Evolutionary conservation across 2,329 filamentous ascomycete species (phyloP), one percentile per base, ranked within the genome.

Genomic region (Elsinoe arachidis): DNA sequence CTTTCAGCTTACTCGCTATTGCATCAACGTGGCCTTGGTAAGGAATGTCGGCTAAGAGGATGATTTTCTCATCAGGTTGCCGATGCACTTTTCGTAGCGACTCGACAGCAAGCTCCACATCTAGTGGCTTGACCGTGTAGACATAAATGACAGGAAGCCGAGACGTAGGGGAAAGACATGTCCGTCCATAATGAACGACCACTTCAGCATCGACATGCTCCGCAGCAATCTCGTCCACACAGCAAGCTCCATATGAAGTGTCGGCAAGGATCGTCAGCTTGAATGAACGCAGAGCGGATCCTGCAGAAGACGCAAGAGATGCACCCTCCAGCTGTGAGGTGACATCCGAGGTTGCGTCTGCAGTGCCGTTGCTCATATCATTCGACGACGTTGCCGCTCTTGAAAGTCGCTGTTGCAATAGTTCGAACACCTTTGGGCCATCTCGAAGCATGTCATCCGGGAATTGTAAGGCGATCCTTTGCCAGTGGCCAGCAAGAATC

Each of bases 231-330:
- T 99, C 93, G 67, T 99, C 93, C 15, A 97, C 91, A 67, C 93
- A 99, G 73, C 93, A 99, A 0, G 92, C 86, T 59, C 93, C 95
- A 72, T 97, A 99, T 1, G 92, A 96, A 2, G 93, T 97, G 71
- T 99, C 93, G 33, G 87, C 93, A 15, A 99, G 77, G 60, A 99
- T 91, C 65, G 88, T 95, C 55, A 97, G 77, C 61, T 78, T 72
- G 23, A 46, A 38, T 2, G 39, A 14, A 9, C 9, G 34, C 21
- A n/a, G 4, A 30, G 26, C 26, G 7, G 26, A 30, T 30, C 26
- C 9, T 9, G 26, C 26, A 4, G 26, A 30, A 30, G 26, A 5
- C 7, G 2, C 26, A 30, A 30, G 26, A 30, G 26, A 30, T 30
- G 26, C 26, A 30, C 26, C 9, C 7, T 9, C 26, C 7, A 30